phyloP scores from a whole-genome alignment of 192 early-diverging fungal species.

The Coemansia sp. region DNA sequence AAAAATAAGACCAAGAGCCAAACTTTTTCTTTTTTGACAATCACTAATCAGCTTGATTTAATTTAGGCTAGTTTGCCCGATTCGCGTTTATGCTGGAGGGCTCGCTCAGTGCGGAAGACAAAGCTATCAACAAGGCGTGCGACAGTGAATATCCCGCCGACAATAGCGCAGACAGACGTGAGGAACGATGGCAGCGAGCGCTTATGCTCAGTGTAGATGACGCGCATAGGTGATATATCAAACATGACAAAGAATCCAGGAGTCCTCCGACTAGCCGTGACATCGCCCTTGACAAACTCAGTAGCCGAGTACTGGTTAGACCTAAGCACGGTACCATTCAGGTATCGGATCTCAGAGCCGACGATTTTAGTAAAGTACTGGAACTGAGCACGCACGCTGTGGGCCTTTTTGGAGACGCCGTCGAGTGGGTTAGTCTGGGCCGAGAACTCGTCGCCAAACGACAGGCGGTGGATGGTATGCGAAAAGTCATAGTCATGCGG shows the following conservation, averaged over 20 bases:
- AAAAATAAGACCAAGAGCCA: not conserved
- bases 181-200: constrained; percentile 89
- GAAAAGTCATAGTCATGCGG: constrained; percentile 72
- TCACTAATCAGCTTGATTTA: constrained; percentile 24
- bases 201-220: constrained; percentile 80
- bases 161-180: constrained; percentile 88
- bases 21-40: constrained; percentile 25
- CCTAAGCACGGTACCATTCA: constrained; percentile 68
- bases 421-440: constrained; percentile 69
- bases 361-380: constrained; percentile 97
- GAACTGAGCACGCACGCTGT: constrained; percentile 67
- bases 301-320: constrained; percentile 98
- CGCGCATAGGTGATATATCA: constrained; percentile 97
- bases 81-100: constrained; percentile 77
- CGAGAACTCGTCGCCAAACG: constrained; percentile 69
- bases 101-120: constrained; percentile 86
- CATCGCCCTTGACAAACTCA: constrained; percentile 64
- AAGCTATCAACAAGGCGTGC: constrained; percentile 86
- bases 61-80: constrained; percentile 68
- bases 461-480: constrained; percentile 81
- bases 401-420: constrained; percentile 62
- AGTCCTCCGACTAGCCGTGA: constrained; percentile 3
- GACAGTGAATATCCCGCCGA: constrained; percentile 96
- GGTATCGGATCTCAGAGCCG: constrained; percentile 76
- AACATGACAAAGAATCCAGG: constrained; percentile 90